Evolutionary conservation across 129 eudicot genomes (phyloP).

Genomic region (Scalesia atractyloides): DNA sequence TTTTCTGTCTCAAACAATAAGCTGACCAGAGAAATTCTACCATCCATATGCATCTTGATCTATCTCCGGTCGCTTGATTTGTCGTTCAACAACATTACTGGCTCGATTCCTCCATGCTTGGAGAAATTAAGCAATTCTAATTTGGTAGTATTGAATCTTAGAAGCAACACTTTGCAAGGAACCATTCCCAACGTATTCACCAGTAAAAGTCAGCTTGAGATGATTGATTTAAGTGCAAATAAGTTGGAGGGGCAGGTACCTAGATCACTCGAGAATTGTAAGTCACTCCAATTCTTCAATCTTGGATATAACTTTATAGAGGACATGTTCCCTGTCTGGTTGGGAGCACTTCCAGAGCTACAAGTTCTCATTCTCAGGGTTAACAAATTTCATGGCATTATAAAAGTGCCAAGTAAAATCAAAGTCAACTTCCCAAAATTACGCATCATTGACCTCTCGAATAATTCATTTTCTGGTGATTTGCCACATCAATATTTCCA

Average conservation of each 20-base stretch:
- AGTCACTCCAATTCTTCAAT: slow-evolving; percentile 21
- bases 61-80: slow-evolving; percentile 19
- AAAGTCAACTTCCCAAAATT: slow-evolving; percentile 9
- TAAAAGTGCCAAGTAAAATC: neutral
- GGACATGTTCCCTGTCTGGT: slow-evolving; percentile 30
- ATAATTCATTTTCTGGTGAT: slow-evolving; percentile 28
- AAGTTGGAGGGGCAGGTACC: slow-evolving; percentile 27
- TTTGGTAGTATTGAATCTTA: slow-evolving; percentile 23
- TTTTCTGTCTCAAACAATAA: slow-evolving; percentile 17
- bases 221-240: slow-evolving; percentile 26
- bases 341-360: slow-evolving; percentile 22
- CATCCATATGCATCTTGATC: slow-evolving; percentile 12
- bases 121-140: neutral
- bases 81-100: slow-evolving; percentile 34
- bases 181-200: slow-evolving; percentile 23
- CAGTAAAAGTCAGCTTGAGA: slow-evolving; percentile 1
- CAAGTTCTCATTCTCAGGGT: slow-evolving; percentile 29
- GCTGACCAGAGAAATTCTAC: slow-evolving; percentile 25
- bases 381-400: slow-evolving; percentile 30
- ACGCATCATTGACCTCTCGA: slow-evolving; percentile 36
- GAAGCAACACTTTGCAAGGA: slow-evolving; percentile 30
- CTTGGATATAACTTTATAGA: slow-evolving; percentile 28
- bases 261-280: slow-evolving; percentile 27
- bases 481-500: slow-evolving; percentile 21
- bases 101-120: slow-evolving; percentile 34